These are phyloP conservation scores for Graphilbum ipis-grandicollis DNA, from an alignment of 2,329 filamentous ascomycete species.

Conservation along the genomic window DNA sequence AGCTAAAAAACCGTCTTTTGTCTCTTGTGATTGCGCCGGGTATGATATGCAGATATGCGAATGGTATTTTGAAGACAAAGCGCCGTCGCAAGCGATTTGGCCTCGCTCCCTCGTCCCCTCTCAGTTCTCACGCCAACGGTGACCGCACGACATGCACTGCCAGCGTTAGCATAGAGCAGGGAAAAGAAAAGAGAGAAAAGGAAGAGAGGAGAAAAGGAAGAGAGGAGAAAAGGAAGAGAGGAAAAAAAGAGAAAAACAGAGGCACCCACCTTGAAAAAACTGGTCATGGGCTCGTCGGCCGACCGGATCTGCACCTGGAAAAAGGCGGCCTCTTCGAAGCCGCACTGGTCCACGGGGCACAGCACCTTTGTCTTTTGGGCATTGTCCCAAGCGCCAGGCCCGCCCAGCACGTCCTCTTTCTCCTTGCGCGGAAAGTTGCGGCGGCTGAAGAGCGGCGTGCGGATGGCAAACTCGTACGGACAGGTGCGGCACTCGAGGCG, in stretches of 20 bases:
- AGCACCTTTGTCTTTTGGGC: constrained; percentile 70
- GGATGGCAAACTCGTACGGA: constrained; percentile 76
- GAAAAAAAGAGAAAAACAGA: not conserved
- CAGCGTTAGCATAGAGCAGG: constrained; percentile 6
- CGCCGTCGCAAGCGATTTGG: too few species aligned
- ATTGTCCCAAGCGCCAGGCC: constrained; percentile 77
- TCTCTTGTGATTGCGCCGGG: too few species aligned
- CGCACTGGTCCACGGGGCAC: constrained; percentile 67
- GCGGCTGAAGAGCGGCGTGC: constrained; percentile 62
- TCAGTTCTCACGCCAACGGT: constrained; percentile 50
- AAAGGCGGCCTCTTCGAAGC: constrained; percentile 75
- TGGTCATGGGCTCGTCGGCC: constrained; percentile 97
- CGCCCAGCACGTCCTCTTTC: constrained; percentile 78
- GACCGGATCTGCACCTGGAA: constrained; percentile 96
- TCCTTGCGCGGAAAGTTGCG: constrained; percentile 76
- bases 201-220: too few species aligned
- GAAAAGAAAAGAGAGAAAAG: not conserved
- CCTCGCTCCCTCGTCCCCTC: too few species aligned
- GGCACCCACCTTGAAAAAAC: constrained; percentile 61
- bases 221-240: not conserved
- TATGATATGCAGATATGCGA: too few species aligned
- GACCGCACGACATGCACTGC: constrained; percentile 49
- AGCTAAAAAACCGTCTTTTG: too few species aligned
- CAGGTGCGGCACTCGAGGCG: constrained; percentile 92
- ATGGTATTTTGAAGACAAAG: too few species aligned